Percentiles rank a stretch among this genome's conserved stretches.
Evolutionary conservation across 2,329 filamentous ascomycete genomes (phyloP).

Genomic region (Ophiocordyceps robertsii): DNA sequence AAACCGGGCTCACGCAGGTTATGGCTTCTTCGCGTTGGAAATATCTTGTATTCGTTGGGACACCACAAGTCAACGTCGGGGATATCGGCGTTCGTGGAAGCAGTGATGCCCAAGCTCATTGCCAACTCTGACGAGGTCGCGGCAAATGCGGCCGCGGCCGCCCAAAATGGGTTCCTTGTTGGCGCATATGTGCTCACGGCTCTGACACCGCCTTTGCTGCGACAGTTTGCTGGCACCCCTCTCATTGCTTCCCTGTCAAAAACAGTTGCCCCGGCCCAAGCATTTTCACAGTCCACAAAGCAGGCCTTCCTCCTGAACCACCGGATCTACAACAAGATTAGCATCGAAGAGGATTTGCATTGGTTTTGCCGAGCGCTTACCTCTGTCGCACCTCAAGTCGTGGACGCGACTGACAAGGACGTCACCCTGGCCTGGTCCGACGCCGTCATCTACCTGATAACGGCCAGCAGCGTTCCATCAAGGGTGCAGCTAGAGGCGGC

Average conservation of each 20-base stretch:
- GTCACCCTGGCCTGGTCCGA: slow-evolving; percentile 68
- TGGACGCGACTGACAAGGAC: slow-evolving; percentile 30
- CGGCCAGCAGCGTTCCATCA: slow-evolving; percentile 46
- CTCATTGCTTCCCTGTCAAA: slow-evolving; percentile 35
- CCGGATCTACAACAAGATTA: slow-evolving; percentile 71
- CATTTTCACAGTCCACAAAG: slow-evolving; percentile 60
- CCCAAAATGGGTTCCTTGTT: slow-evolving; percentile 71
- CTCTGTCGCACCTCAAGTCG: slow-evolving; percentile 42
- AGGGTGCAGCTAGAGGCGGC: slow-evolving; percentile 50
- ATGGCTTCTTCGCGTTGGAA: slow-evolving; percentile 66
- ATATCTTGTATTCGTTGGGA: slow-evolving; percentile 48
- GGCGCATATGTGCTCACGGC: slow-evolving; percentile 63
- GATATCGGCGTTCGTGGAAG: slow-evolving; percentile 37
- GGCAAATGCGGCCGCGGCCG: slow-evolving; percentile 63
- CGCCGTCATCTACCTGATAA: slow-evolving; percentile 67
- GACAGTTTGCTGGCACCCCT: slow-evolving; percentile 39
- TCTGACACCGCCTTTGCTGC: slow-evolving; percentile 42
- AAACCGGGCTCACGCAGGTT: slow-evolving; percentile 61
- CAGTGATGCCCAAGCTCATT: slow-evolving; percentile 40
- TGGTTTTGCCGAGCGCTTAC: slow-evolving; percentile 65
- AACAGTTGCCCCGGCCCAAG: slow-evolving; percentile 48
- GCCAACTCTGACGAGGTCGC: slow-evolving; percentile 66
- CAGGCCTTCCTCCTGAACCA: slow-evolving; percentile 78
- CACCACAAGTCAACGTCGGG: slow-evolving; percentile 32
- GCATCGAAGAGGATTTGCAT: slow-evolving; percentile 57